phyloP scores from a whole-genome alignment of 73 alveolate species.

The Paramecium pentaurelia region DNA sequence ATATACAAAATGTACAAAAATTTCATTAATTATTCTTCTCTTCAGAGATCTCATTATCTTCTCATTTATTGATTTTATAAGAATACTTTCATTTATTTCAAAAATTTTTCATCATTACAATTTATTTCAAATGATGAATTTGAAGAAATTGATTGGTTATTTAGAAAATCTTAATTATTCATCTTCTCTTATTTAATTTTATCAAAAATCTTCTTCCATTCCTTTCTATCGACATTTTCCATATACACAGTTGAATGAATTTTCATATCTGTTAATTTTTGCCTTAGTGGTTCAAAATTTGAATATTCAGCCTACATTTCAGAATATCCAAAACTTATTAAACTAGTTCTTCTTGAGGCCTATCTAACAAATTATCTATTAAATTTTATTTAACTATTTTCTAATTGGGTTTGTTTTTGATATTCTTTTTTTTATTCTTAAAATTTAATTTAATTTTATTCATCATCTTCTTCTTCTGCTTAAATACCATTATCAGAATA shows the following conservation, averaged over 20 bases:
- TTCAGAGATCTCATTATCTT: background rate
- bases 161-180: background rate
- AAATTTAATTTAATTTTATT: background rate
- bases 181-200: background rate
- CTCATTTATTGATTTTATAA: background rate
- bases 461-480: background rate
- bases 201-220: background rate
- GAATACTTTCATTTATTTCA: background rate
- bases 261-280: background rate
- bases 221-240: background rate
- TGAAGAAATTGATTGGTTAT: background rate
- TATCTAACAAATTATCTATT: background rate
- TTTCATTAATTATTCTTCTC: background rate
- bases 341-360: background rate
- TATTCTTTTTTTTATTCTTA: background rate
- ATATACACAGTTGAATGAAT: background rate
- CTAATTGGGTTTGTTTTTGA: background rate
- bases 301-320: background rate
- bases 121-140: background rate
- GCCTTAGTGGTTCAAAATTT: background rate
- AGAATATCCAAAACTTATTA: constrained; percentile 11
- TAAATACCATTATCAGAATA: background rate
- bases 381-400: background rate
- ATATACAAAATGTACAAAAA: background rate
- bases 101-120: background rate